Evolutionary conservation across 352 stramenopile genomes (phyloP), one percentile per base, ranked within the genome.

Genomic region (Plasmopara viticola): DNA sequence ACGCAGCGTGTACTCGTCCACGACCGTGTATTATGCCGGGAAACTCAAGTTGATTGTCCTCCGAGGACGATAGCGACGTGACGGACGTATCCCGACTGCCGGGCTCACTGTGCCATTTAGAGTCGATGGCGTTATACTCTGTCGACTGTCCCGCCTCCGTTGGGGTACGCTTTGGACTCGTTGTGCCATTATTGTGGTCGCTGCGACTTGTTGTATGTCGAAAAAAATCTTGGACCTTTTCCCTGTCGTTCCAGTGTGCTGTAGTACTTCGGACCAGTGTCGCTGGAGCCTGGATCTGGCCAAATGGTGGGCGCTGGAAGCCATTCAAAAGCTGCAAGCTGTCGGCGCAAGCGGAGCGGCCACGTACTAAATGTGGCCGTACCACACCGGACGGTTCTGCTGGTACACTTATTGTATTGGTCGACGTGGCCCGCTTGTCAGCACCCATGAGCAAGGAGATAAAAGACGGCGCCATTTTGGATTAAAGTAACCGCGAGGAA

Each of bases 141-240:
- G 64, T 65, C 20, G 20, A 25, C 20, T 25, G 20, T 25, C 1
- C 20, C 20, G 20, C 20, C 20, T 25, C 20, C 20, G 20, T 25
- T 25, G 3, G 20, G 20, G 20, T 25, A 25, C 20, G 3, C 3
- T 35, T 35, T 35, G 7, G 31, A 35, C 31, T 35, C 20, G 20
- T 25, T 3, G 20, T 25, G 30, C 10, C 35, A 17, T 62, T 39
- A 34, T 25, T 38, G 9, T 43, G 12, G 33, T 45, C 28, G 41
- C 20, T 10, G 38, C 37, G 8, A 17, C 12, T 43, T 9, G 68
- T 64, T 14, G 70, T 80, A 66, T 83, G 69, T 44, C 68, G 45
- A 48, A 81, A 78, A 56, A 80, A 82, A 34, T 82, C 70, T 33
- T 81, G 56, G 31, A 76, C 72, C 64, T 80, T 82, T 61, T 82